Conservation (phyloP, 306 rosid genomes). For the Cucumis melo region DNA sequence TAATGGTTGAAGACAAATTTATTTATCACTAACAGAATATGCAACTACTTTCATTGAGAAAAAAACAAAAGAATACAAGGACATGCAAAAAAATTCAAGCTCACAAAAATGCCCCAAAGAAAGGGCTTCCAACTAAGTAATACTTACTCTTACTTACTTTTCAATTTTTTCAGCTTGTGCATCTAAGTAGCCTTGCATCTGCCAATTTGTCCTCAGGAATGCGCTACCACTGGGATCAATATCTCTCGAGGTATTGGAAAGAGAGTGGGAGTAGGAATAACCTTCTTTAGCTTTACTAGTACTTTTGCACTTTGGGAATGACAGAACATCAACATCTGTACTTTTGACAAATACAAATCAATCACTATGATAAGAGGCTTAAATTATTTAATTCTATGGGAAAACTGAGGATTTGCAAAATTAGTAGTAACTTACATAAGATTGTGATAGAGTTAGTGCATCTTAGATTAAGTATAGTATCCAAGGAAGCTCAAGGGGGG, state of each 20-base stretch:
- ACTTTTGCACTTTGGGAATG: constrained; percentile 36
- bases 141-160: constrained; percentile 34
- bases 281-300: constrained; percentile 37
- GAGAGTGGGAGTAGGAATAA: constrained; percentile 39
- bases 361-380: not conserved
- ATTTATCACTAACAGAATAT: no score
- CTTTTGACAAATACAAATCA: not conserved
- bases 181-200: constrained; percentile 84
- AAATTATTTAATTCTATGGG: not conserved
- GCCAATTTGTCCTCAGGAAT: constrained; percentile 78
- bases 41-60: not conserved
- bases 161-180: constrained; percentile 87
- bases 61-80: no score
- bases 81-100: no score
- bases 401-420: not conserved
- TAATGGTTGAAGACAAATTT: no score
- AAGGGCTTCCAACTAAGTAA: no score
- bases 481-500: not conserved
- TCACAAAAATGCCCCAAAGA: no score
- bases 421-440: not conserved
- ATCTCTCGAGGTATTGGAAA: constrained; percentile 31
- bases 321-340: constrained; percentile 59
- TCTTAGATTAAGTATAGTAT: not conserved
- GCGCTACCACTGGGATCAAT: constrained; percentile 38
- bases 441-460: not conserved